Evolutionary conservation across 257 asterid species (phyloP).

Genomic region (Solanum boliviense): DNA sequence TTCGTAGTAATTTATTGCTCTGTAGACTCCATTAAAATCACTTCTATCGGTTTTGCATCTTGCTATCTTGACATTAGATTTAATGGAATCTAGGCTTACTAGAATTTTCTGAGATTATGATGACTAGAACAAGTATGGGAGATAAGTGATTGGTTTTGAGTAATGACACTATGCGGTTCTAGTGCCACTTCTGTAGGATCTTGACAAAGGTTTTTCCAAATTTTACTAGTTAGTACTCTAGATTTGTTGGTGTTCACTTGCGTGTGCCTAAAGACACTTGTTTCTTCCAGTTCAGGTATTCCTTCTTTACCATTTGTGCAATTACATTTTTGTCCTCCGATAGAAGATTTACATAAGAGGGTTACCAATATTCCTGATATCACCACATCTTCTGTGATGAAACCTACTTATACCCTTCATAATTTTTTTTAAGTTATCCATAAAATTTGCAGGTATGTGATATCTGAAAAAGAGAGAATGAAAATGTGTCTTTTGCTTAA

Average conservation of each 20-base stretch:
- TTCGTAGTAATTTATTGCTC: background rate
- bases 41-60: background rate
- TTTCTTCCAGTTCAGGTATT: background rate
- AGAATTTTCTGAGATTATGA: background rate
- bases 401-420: background rate
- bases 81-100: background rate
- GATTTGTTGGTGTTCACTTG: background rate
- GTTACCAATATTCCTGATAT: background rate
- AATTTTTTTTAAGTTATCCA: background rate
- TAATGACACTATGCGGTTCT: background rate
- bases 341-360: background rate
- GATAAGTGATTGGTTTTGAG: background rate
- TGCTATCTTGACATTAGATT: background rate
- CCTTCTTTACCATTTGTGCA: background rate
- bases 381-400: background rate
- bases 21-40: background rate
- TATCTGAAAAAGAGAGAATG: background rate
- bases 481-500: background rate
- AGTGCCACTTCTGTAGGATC: background rate
- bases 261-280: background rate
- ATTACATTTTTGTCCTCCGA: background rate
- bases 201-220: background rate
- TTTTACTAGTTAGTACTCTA: background rate
- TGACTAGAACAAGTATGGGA: background rate
- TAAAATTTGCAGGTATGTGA: background rate